phyloP scores from a whole-genome alignment of 2,329 filamentous ascomycete genomes.

The Curvularia sp. region DNA sequence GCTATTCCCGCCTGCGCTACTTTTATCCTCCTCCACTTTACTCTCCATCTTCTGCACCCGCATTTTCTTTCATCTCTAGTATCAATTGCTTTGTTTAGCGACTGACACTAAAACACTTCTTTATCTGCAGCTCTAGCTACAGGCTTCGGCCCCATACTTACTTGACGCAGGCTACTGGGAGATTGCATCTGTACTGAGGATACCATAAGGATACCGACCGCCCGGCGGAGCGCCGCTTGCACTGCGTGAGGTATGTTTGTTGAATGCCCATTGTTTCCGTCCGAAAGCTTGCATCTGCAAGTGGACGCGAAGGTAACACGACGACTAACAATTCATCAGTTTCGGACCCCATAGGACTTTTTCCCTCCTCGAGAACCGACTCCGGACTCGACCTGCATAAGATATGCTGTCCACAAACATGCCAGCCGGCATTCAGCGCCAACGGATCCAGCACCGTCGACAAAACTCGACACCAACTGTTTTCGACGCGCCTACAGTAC shows the following conservation, averaged over 20 bases:
- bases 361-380: slow-evolving; percentile 48
- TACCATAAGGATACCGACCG: slow-evolving; percentile 58
- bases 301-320: slow-evolving; percentile 2
- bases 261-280: not conserved
- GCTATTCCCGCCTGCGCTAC: slow-evolving; percentile 36
- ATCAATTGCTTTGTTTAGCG: slow-evolving; percentile 18
- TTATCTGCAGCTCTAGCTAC: slow-evolving; percentile 19
- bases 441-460: slow-evolving; percentile 79
- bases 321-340: slow-evolving; percentile 42
- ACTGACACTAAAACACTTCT: slow-evolving; percentile 18
- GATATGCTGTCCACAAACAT: slow-evolving; percentile 79
- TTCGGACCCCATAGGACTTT: slow-evolving; percentile 50
- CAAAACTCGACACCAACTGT: slow-evolving; percentile 84
- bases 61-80: slow-evolving; percentile 31
- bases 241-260: slow-evolving; percentile 75
- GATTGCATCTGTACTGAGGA: slow-evolving; percentile 53
- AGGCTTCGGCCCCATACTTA: slow-evolving; percentile 48
- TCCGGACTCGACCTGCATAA: slow-evolving; percentile 75
- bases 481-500: slow-evolving; percentile 77
- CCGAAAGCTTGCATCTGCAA: slow-evolving; percentile 4
- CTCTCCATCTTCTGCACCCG: slow-evolving; percentile 32
- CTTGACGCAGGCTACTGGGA: slow-evolving; percentile 48
- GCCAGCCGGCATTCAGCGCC: slow-evolving; percentile 74
- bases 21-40: slow-evolving; percentile 31
- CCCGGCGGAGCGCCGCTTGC: slow-evolving; percentile 81